phyloP scores from a whole-genome alignment of 805 yeast species.

The Metahyphopichia silvanorum region DNA sequence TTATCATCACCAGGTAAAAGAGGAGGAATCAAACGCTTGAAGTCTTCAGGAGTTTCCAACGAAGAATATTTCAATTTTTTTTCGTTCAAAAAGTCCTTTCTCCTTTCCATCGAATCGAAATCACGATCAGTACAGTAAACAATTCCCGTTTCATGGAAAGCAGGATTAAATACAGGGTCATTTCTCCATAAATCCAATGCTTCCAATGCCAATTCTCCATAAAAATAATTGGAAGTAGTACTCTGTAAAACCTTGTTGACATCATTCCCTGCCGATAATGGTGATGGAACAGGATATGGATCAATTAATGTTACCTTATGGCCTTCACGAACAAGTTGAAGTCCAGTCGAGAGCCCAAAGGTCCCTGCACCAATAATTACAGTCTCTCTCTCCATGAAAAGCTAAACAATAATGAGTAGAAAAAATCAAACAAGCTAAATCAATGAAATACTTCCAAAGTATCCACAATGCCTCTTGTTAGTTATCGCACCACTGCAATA shows the following conservation, averaged over 20 bases:
- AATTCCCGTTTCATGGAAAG: slow-evolving; percentile 6
- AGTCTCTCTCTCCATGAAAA: neutral
- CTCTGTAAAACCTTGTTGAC: slow-evolving; percentile 5
- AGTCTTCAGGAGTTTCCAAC: slow-evolving; percentile 2
- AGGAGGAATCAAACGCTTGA: slow-evolving; percentile 1
- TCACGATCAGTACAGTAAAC: slow-evolving; percentile 7
- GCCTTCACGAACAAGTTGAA: slow-evolving; percentile 2
- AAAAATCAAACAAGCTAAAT: no score
- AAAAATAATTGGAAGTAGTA: slow-evolving; percentile 1
- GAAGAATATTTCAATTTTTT: slow-evolving; percentile 1
- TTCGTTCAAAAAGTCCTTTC: slow-evolving; percentile 3
- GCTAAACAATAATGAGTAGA: no score
- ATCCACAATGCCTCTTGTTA: no score
- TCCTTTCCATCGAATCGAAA: neutral
- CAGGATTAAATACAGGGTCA: slow-evolving; percentile 5
- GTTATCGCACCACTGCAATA: no score
- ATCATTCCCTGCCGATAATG: slow-evolving; percentile 6
- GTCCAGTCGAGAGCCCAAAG: slow-evolving; percentile 4
- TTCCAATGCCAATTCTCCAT: slow-evolving; percentile 6
- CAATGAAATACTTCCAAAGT: no score
- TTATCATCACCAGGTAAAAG: slow-evolving; percentile 2
- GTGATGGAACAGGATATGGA: slow-evolving; percentile 3
- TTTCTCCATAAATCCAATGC: slow-evolving; percentile 6
- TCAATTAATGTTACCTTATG: slow-evolving; percentile 7
- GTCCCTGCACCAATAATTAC: slow-evolving; percentile 10